These are phyloP conservation scores for Boletus reticulatus DNA, from an alignment of 768 basidiomycete species.

Conservation along the genomic window DNA sequence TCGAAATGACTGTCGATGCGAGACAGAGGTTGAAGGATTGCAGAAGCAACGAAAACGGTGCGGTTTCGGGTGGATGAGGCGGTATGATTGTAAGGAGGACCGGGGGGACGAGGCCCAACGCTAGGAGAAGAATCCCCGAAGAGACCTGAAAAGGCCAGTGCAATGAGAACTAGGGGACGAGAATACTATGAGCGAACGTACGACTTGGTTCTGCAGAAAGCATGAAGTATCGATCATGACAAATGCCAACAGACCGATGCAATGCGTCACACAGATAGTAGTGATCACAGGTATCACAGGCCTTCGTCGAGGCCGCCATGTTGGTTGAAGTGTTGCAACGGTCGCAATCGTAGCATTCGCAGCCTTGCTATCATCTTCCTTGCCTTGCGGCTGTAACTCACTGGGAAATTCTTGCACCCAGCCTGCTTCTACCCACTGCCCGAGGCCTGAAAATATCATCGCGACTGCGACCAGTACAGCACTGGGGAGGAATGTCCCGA, in stretches of 20 bases:
- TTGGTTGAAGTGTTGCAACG: not conserved
- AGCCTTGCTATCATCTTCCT: conserved; percentile 13
- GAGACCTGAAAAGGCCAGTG: conserved; percentile 21
- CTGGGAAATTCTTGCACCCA: conserved; percentile 38
- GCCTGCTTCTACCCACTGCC: conserved; percentile 65
- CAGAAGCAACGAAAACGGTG: conserved; percentile 49
- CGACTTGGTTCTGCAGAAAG: conserved; percentile 43
- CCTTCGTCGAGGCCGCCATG: conserved; percentile 37
- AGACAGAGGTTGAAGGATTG: conserved; percentile 78
- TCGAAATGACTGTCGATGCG: conserved; percentile 82
- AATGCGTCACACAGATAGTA: conserved; percentile 58
- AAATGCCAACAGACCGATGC: conserved; percentile 53
- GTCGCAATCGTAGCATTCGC: not conserved
- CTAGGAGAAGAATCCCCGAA: conserved; percentile 31
- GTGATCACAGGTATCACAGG: conserved; percentile 52
- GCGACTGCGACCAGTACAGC: conserved; percentile 80
- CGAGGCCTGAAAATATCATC: conserved; percentile 82
- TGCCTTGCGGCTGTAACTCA: not conserved
- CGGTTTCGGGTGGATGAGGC: conserved; percentile 25
- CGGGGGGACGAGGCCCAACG: conserved; percentile 33
- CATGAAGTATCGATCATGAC: conserved; percentile 41
- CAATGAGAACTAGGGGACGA: conserved; percentile 12
- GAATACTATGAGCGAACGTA: conserved; percentile 26
- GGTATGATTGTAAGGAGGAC: conserved; percentile 30
- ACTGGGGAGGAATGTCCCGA: conserved; percentile 88